These are phyloP conservation scores for Ascochyta koolunga DNA, from an alignment of 2,329 filamentous ascomycete genomes.

Conservation along the genomic window DNA sequence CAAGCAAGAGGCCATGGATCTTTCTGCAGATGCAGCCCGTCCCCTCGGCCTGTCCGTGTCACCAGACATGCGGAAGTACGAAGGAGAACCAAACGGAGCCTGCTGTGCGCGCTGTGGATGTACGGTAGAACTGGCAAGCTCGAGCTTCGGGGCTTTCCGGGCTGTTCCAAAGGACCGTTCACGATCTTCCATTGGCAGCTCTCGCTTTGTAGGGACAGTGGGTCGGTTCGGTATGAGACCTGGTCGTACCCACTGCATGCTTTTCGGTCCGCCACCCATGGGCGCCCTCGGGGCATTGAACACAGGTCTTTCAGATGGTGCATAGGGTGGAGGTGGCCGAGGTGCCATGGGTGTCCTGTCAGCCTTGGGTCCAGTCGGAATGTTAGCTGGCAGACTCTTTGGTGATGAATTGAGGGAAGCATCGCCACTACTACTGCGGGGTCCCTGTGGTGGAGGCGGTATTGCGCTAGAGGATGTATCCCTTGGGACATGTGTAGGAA, in stretches of 20 bases:
- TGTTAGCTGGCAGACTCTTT: slow-evolving; percentile 43
- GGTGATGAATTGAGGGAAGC: slow-evolving; percentile 44
- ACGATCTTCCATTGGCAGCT: slow-evolving; percentile 52
- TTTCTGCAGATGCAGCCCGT: slow-evolving; percentile 30
- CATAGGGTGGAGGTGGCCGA: slow-evolving; percentile 41
- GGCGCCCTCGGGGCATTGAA: slow-evolving; percentile 41
- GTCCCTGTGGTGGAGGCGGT: slow-evolving; percentile 29
- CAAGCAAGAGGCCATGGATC: slow-evolving; percentile 27
- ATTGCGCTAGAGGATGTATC: slow-evolving; percentile 38
- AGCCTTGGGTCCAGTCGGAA: slow-evolving; percentile 51
- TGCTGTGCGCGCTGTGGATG: slow-evolving; percentile 31
- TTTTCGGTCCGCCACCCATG: slow-evolving; percentile 43
- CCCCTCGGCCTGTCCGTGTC: slow-evolving; percentile 28
- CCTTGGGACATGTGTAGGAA: slow-evolving; percentile 30
- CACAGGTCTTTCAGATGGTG: slow-evolving; percentile 33
- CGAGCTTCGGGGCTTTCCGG: slow-evolving; percentile 44
- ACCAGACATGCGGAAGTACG: slow-evolving; percentile 21
- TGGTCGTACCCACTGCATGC: slow-evolving; percentile 53
- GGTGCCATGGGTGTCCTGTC: slow-evolving; percentile 39
- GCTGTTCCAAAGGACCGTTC: slow-evolving; percentile 41
- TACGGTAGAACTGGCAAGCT: slow-evolving; percentile 23
- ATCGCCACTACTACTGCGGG: slow-evolving; percentile 29
- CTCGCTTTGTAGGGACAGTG: slow-evolving; percentile 54
- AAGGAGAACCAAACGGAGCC: slow-evolving; percentile 33
- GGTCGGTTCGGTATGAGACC: slow-evolving; percentile 42